phyloP scores from a whole-genome alignment of 345 rosid species.

The Barbarea vulgaris region DNA sequence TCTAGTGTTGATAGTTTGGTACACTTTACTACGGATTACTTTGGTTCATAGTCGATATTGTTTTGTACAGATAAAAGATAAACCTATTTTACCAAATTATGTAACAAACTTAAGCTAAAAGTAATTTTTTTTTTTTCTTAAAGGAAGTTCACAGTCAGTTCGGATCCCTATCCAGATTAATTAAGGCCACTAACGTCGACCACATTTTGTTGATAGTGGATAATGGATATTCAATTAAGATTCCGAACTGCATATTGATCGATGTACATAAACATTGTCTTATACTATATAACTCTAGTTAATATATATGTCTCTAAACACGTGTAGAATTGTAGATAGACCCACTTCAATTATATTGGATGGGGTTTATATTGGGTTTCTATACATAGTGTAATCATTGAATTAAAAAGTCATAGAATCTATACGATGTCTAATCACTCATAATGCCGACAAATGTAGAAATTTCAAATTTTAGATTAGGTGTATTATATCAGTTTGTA shows the following conservation, averaged over 20 bases:
- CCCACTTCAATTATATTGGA: slow-evolving; percentile 12
- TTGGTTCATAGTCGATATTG: background rate
- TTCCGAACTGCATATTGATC: background rate
- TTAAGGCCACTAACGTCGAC: background rate
- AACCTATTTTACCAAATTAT: background rate
- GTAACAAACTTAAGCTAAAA: background rate
- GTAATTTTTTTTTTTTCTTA: no score
- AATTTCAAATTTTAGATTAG: background rate
- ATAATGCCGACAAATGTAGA: slow-evolving; percentile 7
- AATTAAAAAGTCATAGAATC: slow-evolving; percentile 22
- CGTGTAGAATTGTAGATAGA: background rate
- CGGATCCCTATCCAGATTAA: background rate
- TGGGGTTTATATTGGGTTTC: background rate
- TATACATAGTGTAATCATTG: slow-evolving; percentile 5
- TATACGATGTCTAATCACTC: slow-evolving; percentile 13
- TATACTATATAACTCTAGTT: background rate
- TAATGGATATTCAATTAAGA: background rate
- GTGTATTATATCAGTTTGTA: background rate
- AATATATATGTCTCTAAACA: background rate
- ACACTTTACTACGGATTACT: background rate
- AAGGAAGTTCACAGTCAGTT: background rate
- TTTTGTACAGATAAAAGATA: background rate
- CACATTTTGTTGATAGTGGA: background rate
- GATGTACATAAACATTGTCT: background rate
- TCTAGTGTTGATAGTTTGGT: background rate